These are phyloP conservation scores for Lunularia cruciata DNA, from an alignment of 225 moss, liverwort and hornwort species.

Conservation along the genomic window DNA sequence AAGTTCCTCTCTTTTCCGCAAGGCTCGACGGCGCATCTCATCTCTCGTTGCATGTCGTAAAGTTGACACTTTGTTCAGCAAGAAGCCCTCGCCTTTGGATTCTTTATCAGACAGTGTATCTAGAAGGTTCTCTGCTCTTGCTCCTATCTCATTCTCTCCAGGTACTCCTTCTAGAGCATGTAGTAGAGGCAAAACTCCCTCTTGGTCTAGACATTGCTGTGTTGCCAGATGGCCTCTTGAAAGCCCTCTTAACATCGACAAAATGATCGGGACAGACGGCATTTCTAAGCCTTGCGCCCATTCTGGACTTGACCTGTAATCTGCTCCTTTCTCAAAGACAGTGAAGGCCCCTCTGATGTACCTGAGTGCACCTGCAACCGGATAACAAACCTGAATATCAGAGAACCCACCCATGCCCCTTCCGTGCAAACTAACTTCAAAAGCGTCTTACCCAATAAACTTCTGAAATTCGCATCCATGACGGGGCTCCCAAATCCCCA, in stretches of 20 bases:
- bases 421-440: no score
- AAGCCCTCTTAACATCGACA: conserved; percentile 93
- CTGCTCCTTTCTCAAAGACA: conserved; percentile 71
- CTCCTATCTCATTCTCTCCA: conserved; percentile 98
- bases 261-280: conserved; percentile 95
- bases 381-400: background rate
- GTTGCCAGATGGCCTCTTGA: conserved; percentile 76
- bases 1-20: conserved; percentile 87
- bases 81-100: conserved; percentile 85
- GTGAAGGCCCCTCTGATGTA: conserved; percentile 82
- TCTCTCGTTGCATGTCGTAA: conserved; percentile 85
- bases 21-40: conserved; percentile 89
- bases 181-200: conserved; percentile 75
- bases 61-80: conserved; percentile 65
- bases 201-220: conserved; percentile 73
- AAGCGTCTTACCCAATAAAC: no score
- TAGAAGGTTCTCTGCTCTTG: conserved; percentile 89
- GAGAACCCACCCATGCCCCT: no score
- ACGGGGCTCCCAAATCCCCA: no score
- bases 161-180: conserved; percentile 96
- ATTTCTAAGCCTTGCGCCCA: conserved; percentile 98
- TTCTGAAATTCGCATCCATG: no score
- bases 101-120: conserved; percentile 96
- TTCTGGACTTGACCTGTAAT: conserved; percentile 89
- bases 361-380: conserved; percentile 67